Conservation (phyloP, 1,284 basidiomycete genomes). For the Agroathelia rolfsii region DNA sequence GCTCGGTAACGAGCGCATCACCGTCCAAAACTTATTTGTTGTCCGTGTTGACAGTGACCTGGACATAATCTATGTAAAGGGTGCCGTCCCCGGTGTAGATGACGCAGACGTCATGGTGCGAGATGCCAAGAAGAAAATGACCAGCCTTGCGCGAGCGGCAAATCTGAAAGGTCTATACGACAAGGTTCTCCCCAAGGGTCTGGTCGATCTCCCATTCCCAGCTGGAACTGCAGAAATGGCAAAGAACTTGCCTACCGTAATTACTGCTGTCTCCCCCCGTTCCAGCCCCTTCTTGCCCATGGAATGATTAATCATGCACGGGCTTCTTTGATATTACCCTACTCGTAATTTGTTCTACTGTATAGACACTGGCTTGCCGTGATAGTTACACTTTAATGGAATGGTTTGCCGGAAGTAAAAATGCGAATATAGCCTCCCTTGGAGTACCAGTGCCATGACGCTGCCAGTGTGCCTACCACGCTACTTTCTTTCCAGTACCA, state of each 20-base stretch:
- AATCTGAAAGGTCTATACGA: constrained; percentile 71
- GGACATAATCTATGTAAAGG: constrained; percentile 81
- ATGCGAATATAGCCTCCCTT: no score
- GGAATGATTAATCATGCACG: no score
- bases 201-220: constrained; percentile 84
- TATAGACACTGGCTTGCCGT: no score
- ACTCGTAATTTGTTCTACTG: no score
- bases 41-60: constrained; percentile 81
- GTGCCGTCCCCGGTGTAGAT: constrained; percentile 67
- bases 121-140: constrained; percentile 82
- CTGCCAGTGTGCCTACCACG: no score
- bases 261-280: constrained; percentile 62
- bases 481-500: no score
- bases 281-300: constrained; percentile 66
- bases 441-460: no score
- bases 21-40: constrained; percentile 84
- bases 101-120: constrained; percentile 65
- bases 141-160: constrained; percentile 48
- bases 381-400: no score
- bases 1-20: constrained; percentile 79
- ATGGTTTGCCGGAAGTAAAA: no score
- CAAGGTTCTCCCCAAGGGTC: constrained; percentile 76
- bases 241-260: constrained; percentile 46
- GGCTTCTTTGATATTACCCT: no score
- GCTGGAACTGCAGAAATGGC: constrained; percentile 81